Percentiles rank a stretch among this genome's conserved stretches.
Evolutionary conservation across 2,329 filamentous ascomycete species (phyloP).

Genomic region (Sarocladium kiliense): DNA sequence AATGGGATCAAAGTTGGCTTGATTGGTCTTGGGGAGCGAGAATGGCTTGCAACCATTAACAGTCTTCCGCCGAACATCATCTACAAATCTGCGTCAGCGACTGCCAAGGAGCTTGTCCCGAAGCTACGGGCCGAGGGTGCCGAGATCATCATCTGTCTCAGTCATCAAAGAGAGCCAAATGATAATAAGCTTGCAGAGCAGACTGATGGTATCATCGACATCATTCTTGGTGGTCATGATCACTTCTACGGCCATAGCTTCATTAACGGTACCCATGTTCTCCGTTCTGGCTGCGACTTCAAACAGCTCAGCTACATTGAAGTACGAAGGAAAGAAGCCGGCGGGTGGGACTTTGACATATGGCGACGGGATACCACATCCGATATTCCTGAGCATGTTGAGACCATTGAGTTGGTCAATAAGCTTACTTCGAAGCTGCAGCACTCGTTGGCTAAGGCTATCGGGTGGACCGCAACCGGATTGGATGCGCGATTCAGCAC

Average conservation of each 20-base stretch:
- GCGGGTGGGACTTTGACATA: constrained; percentile 75
- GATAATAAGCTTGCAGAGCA: constrained; percentile 80
- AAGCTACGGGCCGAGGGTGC: constrained; percentile 69
- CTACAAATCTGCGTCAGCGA: constrained; percentile 73
- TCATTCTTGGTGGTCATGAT: constrained; percentile 85
- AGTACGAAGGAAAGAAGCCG: constrained; percentile 44
- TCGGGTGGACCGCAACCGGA: constrained; percentile 77
- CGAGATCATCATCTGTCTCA: constrained; percentile 76
- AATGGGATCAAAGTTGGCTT: constrained; percentile 84
- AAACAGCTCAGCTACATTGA: constrained; percentile 89
- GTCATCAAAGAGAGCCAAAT: constrained; percentile 84
- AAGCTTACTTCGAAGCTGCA: constrained; percentile 69
- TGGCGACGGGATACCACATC: constrained; percentile 68
- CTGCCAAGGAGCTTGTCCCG: constrained; percentile 71
- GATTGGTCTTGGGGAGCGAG: constrained; percentile 78
- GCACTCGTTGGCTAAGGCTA: constrained; percentile 71
- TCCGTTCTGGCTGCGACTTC: constrained; percentile 88
- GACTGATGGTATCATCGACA: constrained; percentile 69
- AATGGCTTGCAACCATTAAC: constrained; percentile 89
- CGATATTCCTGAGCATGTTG: constrained; percentile 57
- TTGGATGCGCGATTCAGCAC: constrained; percentile 85
- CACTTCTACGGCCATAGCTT: constrained; percentile 79
- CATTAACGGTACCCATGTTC: constrained; percentile 73
- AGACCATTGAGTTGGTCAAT: constrained; percentile 57
- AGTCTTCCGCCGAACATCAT: constrained; percentile 74